Evolutionary conservation across 1,284 basidiomycete species (phyloP).

Genomic region (Schizophyllum amplum): DNA sequence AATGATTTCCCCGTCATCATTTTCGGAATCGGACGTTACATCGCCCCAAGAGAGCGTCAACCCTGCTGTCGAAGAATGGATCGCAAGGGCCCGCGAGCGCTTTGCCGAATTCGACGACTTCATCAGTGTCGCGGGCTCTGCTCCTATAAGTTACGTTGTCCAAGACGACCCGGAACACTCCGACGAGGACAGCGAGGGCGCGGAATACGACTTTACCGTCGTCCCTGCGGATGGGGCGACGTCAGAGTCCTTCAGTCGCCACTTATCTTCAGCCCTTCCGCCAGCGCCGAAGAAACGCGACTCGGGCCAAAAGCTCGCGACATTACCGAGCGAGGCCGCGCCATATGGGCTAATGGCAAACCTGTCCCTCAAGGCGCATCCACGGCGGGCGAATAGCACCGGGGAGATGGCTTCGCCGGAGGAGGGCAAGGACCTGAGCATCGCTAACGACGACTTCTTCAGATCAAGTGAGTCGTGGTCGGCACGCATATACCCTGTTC

Average conservation of each 20-base stretch:
- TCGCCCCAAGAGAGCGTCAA: conserved; percentile 21
- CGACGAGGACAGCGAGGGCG: conserved; percentile 27
- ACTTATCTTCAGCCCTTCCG: conserved; percentile 13
- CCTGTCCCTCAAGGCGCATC: conserved; percentile 41
- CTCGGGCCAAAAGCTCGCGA: conserved; percentile 36
- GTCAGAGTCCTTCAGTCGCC: not conserved
- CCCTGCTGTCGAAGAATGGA: conserved; percentile 59
- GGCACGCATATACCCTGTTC: conserved; percentile 3
- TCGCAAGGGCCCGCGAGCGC: conserved; percentile 58
- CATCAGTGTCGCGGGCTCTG: conserved; percentile 42
- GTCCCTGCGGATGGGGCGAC: conserved; percentile 22
- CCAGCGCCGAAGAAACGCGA: conserved; percentile 19
- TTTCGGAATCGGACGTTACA: conserved; percentile 18
- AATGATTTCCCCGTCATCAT: conserved; percentile 23
- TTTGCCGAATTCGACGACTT: conserved; percentile 59
- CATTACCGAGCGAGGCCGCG: conserved; percentile 49
- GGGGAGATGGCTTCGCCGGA: conserved; percentile 35
- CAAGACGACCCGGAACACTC: conserved; percentile 33
- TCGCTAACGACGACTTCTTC: conserved; percentile 61
- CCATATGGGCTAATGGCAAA: conserved; percentile 68
- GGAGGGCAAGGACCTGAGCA: conserved; percentile 42
- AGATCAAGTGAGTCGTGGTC: conserved; percentile 27
- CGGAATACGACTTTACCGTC: conserved; percentile 21
- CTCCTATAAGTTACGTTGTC: conserved; percentile 42
- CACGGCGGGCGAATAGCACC: conserved; percentile 32